Base-by-base conservation (phyloP, 1,139 yeast genomes). In the Taphrina pruni region DNA sequence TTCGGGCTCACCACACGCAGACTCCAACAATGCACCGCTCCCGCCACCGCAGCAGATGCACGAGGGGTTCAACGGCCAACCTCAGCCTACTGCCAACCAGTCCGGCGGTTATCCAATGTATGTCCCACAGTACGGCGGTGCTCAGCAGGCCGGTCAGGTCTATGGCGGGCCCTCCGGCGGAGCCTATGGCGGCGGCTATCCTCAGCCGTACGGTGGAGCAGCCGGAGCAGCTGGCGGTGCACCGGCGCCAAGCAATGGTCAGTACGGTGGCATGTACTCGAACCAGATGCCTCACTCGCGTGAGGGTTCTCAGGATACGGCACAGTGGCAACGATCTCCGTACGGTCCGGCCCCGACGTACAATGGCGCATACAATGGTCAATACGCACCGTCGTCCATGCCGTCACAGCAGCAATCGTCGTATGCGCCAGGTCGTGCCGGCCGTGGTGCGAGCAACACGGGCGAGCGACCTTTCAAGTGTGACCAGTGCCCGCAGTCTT, bases 401-500 rank as follows among this genome's bases (percentile, higher is more conserved):
- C 45, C 60, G 1, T 26, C 32, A 1, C 54, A 50, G 54, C 54
- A 50, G n/a, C 54, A 54, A 41, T 35, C 43, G 50, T 35, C 52
- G 21, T 57, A 46, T 35, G 60, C 45, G 9, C 50, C 46, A 2
- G 56, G 55, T 11, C 20, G 54, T 17, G 62, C 64, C 12, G 51
- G 62, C n/a, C 64, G 43, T 17, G 69, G 58, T 11, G 56, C 56
- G 38, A 48, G 60, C n/a, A 46, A 54, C 36, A 55, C 55, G 11
- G 67, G 67, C 20, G 66, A 70, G 45, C 71, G 74, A 14, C 74
- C 74, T 32, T 72, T 72, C 64, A 69, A 67, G 55, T 72, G 74
- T 64, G 74, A 72, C 52, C 71, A 70, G 60, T 72, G 74, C 50
- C 70, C 71, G 38, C 74, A 72, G 71, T 69, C 71, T 48, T 72